These are phyloP conservation scores for Ganoderma sp. DNA, from an alignment of 1,284 basidiomycete species.

Conservation along the genomic window DNA sequence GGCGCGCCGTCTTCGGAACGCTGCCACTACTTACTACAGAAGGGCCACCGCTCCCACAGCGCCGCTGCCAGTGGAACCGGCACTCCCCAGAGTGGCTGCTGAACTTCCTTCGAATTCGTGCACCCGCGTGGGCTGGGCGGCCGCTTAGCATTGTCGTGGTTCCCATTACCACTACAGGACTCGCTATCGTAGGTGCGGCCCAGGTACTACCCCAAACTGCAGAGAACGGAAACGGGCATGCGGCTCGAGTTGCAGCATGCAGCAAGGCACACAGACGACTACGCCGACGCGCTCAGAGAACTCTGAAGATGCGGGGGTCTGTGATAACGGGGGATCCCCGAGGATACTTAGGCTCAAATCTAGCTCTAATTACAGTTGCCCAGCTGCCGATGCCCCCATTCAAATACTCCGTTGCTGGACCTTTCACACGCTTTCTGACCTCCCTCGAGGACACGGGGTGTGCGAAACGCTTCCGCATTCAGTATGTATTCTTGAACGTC, in stretches of 20 bases:
- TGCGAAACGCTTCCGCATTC: neutral
- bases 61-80: neutral
- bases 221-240: too few relatives aligned
- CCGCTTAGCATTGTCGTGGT: neutral
- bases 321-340: constrained; percentile 1
- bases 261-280: too few relatives aligned
- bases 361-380: neutral
- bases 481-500: too few relatives aligned
- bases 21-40: too few relatives aligned
- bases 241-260: too few relatives aligned
- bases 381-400: neutral
- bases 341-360: constrained; percentile 2
- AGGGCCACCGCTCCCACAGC: neutral
- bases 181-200: neutral
- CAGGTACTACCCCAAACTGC: neutral
- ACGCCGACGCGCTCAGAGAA: too few relatives aligned
- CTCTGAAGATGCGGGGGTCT: too few relatives aligned
- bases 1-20: neutral
- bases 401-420: too few relatives aligned
- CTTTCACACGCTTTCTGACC: neutral
- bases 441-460: neutral
- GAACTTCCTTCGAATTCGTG: neutral
- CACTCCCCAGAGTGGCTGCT: too few relatives aligned
- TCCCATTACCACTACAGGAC: neutral
- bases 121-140: neutral